Conservation (phyloP, 2,329 filamentous ascomycete species). For the Esteya vermicola region DNA sequence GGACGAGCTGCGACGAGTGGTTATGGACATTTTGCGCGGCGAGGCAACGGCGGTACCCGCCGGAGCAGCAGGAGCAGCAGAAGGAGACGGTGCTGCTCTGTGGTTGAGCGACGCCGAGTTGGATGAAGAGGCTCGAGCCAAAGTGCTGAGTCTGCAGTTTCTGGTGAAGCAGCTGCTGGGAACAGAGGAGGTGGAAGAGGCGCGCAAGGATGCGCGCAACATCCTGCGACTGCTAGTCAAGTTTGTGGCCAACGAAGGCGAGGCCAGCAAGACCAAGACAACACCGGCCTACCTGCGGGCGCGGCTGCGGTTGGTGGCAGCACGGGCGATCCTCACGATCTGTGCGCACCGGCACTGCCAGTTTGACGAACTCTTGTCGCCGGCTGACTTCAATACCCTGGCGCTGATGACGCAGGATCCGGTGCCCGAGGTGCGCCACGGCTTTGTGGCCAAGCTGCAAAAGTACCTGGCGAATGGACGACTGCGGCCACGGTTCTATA, state of each 20-base stretch:
- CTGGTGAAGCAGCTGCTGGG: conserved; percentile 73
- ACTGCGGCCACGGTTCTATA: conserved; percentile 67
- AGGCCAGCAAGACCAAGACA: conserved; percentile 59
- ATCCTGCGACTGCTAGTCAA: conserved; percentile 70
- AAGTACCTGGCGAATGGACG: conserved; percentile 70
- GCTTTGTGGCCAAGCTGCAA: conserved; percentile 74
- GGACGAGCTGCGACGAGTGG: conserved; percentile 66
- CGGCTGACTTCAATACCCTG: conserved; percentile 65
- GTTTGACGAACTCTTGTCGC: conserved; percentile 61
- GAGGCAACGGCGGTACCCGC: conserved; percentile 42
- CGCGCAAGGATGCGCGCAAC: conserved; percentile 30
- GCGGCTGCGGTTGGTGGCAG: conserved; percentile 68
- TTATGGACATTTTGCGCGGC: conserved; percentile 59
- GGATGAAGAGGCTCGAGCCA: conserved; percentile 71
- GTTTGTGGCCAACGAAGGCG: conserved; percentile 61
- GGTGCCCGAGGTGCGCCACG: conserved; percentile 56
- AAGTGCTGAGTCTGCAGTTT: conserved; percentile 70
- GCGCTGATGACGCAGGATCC: conserved; percentile 71
- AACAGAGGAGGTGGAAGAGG: conserved; percentile 33
- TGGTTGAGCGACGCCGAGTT: conserved; percentile 57
- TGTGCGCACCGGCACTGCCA: conserved; percentile 59
- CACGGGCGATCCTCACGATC: conserved; percentile 70
- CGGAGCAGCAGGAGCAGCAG: too few relatives aligned
- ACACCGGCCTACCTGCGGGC: conserved; percentile 69
- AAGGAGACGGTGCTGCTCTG: conserved; percentile 17